Evolutionary conservation across 257 asterid genomes (phyloP).

Genomic region (Nicotiana knightiana): DNA sequence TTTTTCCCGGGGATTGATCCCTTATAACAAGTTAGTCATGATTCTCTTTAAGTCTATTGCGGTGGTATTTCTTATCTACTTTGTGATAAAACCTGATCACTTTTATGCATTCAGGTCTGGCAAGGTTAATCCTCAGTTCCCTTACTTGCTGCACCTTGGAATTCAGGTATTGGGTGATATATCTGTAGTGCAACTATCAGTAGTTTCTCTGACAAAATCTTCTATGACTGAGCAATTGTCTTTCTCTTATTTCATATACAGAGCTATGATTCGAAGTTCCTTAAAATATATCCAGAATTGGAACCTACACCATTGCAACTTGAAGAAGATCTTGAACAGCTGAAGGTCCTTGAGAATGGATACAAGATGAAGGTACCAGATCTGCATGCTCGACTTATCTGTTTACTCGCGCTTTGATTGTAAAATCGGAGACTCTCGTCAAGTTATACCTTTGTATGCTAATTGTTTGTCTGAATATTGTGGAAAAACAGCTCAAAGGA

Average conservation of each 20-base stretch:
- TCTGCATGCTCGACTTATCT: neutral
- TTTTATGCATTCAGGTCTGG: no score
- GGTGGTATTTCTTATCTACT: neutral
- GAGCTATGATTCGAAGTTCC: slow-evolving; percentile 87
- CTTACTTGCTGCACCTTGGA: no score
- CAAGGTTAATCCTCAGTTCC: no score
- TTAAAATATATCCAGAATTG: slow-evolving; percentile 58
- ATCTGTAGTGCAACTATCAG: no score
- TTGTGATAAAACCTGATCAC: neutral
- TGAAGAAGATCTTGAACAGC: slow-evolving; percentile 95
- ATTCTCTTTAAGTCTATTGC: neutral
- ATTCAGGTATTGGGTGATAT: no score
- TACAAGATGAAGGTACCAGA: slow-evolving; percentile 80
- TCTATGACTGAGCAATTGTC: no score
- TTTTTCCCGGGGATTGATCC: slow-evolving; percentile 78
- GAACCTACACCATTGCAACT: slow-evolving; percentile 81
- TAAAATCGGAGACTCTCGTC: neutral
- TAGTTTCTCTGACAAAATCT: no score
- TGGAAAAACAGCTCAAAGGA: neutral
- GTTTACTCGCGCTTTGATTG: neutral
- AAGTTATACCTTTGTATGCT: neutral
- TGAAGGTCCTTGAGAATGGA: slow-evolving; percentile 93
- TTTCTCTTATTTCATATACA: slow-evolving; percentile 11
- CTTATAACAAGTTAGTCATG: slow-evolving; percentile 69
- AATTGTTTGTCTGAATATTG: neutral